Evolutionary conservation across 306 rosid genomes (phyloP), one percentile per base, ranked within the genome.

Genomic region (Arachis hypogaea): DNA sequence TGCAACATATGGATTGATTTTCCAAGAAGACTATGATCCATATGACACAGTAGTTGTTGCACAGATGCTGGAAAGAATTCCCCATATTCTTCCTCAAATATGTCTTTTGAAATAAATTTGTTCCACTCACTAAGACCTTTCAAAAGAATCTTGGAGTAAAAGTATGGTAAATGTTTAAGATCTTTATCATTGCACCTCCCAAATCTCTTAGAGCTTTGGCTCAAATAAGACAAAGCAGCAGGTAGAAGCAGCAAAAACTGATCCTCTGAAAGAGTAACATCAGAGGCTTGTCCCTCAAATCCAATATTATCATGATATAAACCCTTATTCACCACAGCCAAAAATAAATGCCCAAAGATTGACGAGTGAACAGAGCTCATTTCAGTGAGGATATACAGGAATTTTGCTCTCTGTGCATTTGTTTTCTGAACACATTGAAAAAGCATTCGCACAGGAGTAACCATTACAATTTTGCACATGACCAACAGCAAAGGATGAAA

Each of bases 231-330:
- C 80, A 91, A 69, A 80, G 91, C 79, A 77, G 86, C 65, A 1
- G 97, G 98, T 51, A 94, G 70, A 78, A 94, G 98, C 78, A 88
- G 76, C 52, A 94, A n/a, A 75, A 66, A 73, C 64, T 94, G 86
- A 76, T 86, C 86, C 57, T 88, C 89, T 36, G 96, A 86, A 75
- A 86, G 86, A 68, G 63, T 49, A 46, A 59, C 58, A 63, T 60
- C 85, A 73, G 10, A 28, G 75, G 72, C 44, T 47, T 80, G 80
- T 67, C 77, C 88, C 46, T 9, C 63, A 73, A 11, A 38, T 61
- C 57, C 71, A 72, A 68, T 70, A 68, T 73, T 72, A 70, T 73
- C 76, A 65, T 68, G 76, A 70, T 72, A 64, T 50, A 70, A 69
- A 83, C 66, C 75, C 77, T 77, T 79, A 74, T 76, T 78, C 78